These are phyloP conservation scores for Larix kaempferi DNA, from an alignment of 75 land plant species.

Conservation along the genomic window DNA sequence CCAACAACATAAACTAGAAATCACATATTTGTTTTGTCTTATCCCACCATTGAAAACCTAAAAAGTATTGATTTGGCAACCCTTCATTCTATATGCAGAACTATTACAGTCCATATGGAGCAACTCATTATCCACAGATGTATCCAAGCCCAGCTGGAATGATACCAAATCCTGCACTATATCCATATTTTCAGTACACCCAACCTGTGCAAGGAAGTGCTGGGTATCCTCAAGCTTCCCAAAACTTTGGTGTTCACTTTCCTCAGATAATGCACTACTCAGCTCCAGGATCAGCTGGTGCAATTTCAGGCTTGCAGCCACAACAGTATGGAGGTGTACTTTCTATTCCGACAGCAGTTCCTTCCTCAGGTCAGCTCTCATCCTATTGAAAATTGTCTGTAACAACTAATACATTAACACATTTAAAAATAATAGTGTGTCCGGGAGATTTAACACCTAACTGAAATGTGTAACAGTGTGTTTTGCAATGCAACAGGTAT, in stretches of 20 bases:
- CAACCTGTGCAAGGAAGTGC: conserved; percentile 4
- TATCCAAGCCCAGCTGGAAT: conserved; percentile 3
- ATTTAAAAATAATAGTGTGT: no score
- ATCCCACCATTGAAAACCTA: no score
- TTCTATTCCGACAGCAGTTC: conserved; percentile 4
- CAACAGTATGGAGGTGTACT: conserved; percentile 3
- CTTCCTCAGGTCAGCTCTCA: conserved; percentile 1
- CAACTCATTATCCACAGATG: conserved; percentile 2
- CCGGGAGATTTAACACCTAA: not conserved
- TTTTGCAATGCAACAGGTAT: conserved; percentile 13
- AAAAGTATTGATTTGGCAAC: not conserved
- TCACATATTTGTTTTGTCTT: no score
- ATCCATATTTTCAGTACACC: conserved; percentile 6
- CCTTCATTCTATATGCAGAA: not conserved
- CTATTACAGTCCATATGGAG: conserved; percentile 7
- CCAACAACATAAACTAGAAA: no score
- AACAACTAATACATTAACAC: no score
- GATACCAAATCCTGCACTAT: conserved; percentile 9
- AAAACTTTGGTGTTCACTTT: conserved; percentile 2
- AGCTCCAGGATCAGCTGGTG: not conserved
- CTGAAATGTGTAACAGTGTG: conserved; percentile 12
- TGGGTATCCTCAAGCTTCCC: not conserved
- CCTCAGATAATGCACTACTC: conserved; percentile 5
- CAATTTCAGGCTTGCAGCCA: not conserved
- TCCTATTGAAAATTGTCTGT: not conserved